These are phyloP conservation scores for Penicillium capsulatum DNA, from an alignment of 2,329 filamentous ascomycete genomes.

Conservation along the genomic window DNA sequence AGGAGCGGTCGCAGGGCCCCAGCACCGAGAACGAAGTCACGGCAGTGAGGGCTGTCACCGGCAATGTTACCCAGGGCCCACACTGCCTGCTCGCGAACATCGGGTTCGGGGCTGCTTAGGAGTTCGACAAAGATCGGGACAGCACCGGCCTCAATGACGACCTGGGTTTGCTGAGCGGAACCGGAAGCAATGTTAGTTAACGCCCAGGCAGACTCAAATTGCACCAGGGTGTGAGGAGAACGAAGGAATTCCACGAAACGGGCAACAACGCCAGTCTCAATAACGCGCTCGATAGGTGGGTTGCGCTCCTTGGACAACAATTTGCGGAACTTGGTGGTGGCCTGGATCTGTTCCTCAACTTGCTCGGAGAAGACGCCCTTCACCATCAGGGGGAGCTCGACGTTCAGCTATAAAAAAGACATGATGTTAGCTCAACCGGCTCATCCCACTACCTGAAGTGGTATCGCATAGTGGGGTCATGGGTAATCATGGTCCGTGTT, in stretches of 20 bases:
- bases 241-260: conserved; percentile 98
- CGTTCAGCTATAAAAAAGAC: conserved; percentile 68
- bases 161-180: conserved; percentile 94
- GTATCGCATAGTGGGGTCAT: conserved; percentile 17
- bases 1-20: conserved; percentile 89
- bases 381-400: conserved; percentile 98
- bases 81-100: conserved; percentile 96
- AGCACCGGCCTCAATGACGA: conserved; percentile 95
- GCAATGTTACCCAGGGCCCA: conserved; percentile 99
- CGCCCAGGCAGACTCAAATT: conserved; percentile 98
- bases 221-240: conserved; percentile 94
- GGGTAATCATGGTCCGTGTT: conserved; percentile 12
- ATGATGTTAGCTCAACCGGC: conserved; percentile 24
- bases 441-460: not conserved
- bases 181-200: conserved; percentile 98
- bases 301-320: conserved; percentile 97
- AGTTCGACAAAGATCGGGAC: conserved; percentile 98
- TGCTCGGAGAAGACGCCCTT: conserved; percentile 97
- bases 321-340: conserved; percentile 98
- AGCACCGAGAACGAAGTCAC: conserved; percentile 89
- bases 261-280: conserved; percentile 96
- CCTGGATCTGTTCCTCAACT: conserved; percentile 95
- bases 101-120: conserved; percentile 88
- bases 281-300: conserved; percentile 97
- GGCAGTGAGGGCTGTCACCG: conserved; percentile 94